Base-by-base conservation (phyloP, 2,329 filamentous ascomycete genomes). In the Elsinoe fawcettii region DNA sequence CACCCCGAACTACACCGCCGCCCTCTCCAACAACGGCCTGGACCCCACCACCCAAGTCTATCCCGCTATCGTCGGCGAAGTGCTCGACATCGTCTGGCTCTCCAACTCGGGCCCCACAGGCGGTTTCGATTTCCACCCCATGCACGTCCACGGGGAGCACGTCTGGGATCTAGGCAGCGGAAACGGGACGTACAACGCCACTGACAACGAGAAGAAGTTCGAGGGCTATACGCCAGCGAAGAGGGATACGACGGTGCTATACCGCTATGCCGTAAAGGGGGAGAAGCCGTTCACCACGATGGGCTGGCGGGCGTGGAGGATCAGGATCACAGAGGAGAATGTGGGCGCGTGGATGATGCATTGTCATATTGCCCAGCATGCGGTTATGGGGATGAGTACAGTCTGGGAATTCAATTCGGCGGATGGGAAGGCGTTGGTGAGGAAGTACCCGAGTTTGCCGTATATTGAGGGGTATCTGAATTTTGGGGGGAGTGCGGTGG, bases 301-400 rank as follows among this genome's bases (percentile, higher is more conserved):
- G 0, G 81, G 82, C 0, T 86, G 83, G 83, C 71, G 82, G 18
- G 82, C 75, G 0, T 85, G 82, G 83, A 71, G 83, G 7, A 67
- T 84, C 0, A 70, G 79, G 2, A 76, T 83, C 0, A 70, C 68
- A 6, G 49, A 53, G 18, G 23, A 56, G 54, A 68, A 77, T 56
- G 66, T 77, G 0, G 82, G 81, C 0, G 79, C 80, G 2, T 84
- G 80, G 80, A 79, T 84, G 79, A 71, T 84, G 60, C 81, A 84
- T 65, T 84, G 81, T 60, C 81, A 84, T 64, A 75, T 79, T 14
- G 61, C 80, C 46, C 76, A 78, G 55, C 81, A 84, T 64, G 80
- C 81, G 74, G 69, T 80, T n/a, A 82, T 83, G 79, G 54, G 54
- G 3, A 56, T 56, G 54, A 56, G 46, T 16, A 49, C 43, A 5